Conservation (phyloP, 495 filamentous ascomycete species). For the Viridothelium virens region DNA sequence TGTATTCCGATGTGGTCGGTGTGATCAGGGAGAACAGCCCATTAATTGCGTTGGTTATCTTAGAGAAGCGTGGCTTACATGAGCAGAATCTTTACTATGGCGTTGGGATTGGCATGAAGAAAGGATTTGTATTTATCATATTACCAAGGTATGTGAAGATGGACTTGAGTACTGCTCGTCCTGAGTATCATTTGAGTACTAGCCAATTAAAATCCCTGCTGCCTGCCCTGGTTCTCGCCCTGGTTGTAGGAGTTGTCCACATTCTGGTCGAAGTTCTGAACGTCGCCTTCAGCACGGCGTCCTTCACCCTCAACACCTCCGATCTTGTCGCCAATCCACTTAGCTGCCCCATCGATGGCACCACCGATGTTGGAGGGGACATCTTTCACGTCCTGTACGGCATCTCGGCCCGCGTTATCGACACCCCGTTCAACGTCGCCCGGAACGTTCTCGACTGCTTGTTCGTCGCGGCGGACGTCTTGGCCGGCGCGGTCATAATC, state of each 20-base stretch:
- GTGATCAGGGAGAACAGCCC: no score
- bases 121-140: no score
- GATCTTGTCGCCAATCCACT: conserved; percentile 18
- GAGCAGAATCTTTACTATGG: no score
- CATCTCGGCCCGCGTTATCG: conserved; percentile 16
- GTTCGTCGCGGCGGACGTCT: conserved; percentile 18
- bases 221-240: conserved; percentile 18
- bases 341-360: conserved; percentile 13
- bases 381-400: conserved; percentile 15
- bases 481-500: conserved; percentile 20
- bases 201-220: conserved; percentile 12
- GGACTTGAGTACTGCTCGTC: not conserved
- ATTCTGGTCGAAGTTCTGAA: conserved; percentile 18
- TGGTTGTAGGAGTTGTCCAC: conserved; percentile 20
- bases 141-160: no score
- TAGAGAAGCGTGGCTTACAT: no score
- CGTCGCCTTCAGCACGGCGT: conserved; percentile 19
- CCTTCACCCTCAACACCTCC: conserved; percentile 19
- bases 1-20: no score
- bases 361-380: conserved; percentile 17
- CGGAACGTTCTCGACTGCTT: conserved; percentile 17
- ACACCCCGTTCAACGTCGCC: not conserved
- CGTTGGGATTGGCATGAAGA: no score
- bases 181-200: not conserved
- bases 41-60: no score